Evolutionary conservation across 208 protist genomes (phyloP), one percentile per base, ranked within the genome.

Genomic region (Tritrichomonas foetus): DNA sequence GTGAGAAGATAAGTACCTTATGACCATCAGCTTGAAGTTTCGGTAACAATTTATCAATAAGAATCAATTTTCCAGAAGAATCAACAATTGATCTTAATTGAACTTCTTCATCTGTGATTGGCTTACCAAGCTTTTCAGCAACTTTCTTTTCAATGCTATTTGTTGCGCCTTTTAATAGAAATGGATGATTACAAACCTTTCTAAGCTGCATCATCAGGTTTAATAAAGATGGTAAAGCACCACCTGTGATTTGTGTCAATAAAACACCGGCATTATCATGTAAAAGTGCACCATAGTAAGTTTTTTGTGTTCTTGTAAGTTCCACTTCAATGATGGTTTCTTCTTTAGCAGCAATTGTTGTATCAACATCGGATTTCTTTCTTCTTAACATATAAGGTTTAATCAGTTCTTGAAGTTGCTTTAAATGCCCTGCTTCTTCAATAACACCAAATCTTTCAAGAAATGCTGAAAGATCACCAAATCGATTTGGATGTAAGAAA

Each of bases 1-100:
- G 98, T 0, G 96, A 98, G 92, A 99, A 99, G 72, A 99, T 97
- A 0, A 99, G 95, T 5, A 99, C 98, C 55, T 97, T 95, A 94
- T 98, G 97, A 22, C 97, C 97, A 2, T 94, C 94, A 33, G 95
- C 94, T 64, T 96, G 94, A 30, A 99, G 94, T 84, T 95, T 95
- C 9, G 95, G 72, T n/a, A 99, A 96, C 25, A 99, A 94, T 94
- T 96, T 94, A 66, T 96, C 94, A 30, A 96, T 94, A 14, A 97
- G 89, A 80, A 95, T 94, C 66, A 97, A 95, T 82, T 97, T 97
- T 41, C 95, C 95, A 98, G 95, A 94, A 25, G 94, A 95, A 41
- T 95, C 95, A 97, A 94, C 96, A 94, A 72, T 75, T 95, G 47
- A 33, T 47, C 93, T n/a, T 25, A 49, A 30, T 50, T 55, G 27